These are phyloP conservation scores for Protomyces gravidus DNA, from an alignment of 1,139 yeast genomes.

Conservation along the genomic window DNA sequence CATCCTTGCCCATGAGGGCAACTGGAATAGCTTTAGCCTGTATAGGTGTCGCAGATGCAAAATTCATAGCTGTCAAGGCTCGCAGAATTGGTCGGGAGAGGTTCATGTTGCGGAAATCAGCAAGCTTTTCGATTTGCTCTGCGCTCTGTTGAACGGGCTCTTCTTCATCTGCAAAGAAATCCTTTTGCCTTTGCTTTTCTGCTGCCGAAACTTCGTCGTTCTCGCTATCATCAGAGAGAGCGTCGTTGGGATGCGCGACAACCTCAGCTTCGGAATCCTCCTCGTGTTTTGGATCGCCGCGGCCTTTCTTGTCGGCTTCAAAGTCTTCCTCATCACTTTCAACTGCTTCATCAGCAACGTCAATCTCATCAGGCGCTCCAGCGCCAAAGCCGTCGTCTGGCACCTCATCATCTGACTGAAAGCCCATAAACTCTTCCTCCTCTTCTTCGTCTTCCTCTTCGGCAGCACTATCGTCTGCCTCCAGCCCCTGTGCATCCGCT, in stretches of 20 bases:
- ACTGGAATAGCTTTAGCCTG: conserved; percentile 92
- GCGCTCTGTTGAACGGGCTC: conserved; percentile 41
- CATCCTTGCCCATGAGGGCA: conserved; percentile 84
- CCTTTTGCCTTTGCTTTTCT: conserved; percentile 46
- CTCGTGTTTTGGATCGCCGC: conserved; percentile 39
- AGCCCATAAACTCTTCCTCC: conserved; percentile 44
- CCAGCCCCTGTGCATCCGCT: conserved; percentile 43
- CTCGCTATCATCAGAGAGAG: conserved; percentile 16
- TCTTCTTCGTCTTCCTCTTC: conserved; percentile 40
- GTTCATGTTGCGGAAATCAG: conserved; percentile 68
- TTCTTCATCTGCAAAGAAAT: conserved; percentile 58
- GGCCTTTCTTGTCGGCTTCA: conserved; percentile 42
- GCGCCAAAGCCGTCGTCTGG: conserved; percentile 35
- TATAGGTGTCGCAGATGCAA: conserved; percentile 83
- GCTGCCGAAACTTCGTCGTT: conserved; percentile 26
- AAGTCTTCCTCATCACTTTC: conserved; percentile 39
- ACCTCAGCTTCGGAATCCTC: conserved; percentile 24
- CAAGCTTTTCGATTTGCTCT: conserved; percentile 43
- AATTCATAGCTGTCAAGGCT: conserved; percentile 75
- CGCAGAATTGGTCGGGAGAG: conserved; percentile 85
- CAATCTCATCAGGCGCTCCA: conserved; percentile 40
- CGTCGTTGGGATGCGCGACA: conserved; percentile 23
- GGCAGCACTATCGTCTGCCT: conserved; percentile 41
- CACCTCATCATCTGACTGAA: conserved; percentile 41
- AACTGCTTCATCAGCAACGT: conserved; percentile 34